A percentile compares a stretch with the other conserved stretches of the same genome.
Conservation (phyloP, 2,329 filamentous ascomycete genomes). For the Cladophialophora yegresii region DNA sequence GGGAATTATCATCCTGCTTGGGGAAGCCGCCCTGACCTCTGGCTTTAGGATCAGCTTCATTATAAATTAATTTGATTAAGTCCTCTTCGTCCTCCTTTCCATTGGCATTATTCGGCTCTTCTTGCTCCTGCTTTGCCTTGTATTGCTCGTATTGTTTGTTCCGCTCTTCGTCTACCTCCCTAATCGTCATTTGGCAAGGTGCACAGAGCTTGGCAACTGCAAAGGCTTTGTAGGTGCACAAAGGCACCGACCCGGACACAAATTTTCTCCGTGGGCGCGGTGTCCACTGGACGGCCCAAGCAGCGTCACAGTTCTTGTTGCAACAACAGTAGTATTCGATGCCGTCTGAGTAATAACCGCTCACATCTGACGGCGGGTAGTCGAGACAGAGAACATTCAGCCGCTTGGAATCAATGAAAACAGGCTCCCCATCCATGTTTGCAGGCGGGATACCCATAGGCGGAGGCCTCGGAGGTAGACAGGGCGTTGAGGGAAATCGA, state of each 20-base stretch:
- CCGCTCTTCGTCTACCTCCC: neutral
- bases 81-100: neutral
- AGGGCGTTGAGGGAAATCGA: neutral
- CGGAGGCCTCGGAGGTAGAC: neutral
- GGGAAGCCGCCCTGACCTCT: too few relatives aligned
- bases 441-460: neutral
- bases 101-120: neutral
- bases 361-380: neutral
- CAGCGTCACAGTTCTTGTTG: slow-evolving; percentile 4
- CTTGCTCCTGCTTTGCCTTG: neutral
- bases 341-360: neutral
- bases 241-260: neutral
- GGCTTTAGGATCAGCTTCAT: neutral
- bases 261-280: slow-evolving; percentile 2
- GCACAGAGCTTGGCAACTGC: slow-evolving; percentile 4
- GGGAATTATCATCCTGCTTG: neutral
- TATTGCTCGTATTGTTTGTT: neutral
- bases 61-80: neutral
- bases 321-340: slow-evolving; percentile 16
- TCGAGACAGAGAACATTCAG: neutral
- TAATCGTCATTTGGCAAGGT: neutral
- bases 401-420: neutral
- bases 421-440: neutral
- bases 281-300: slow-evolving; percentile 12
- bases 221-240: neutral